Evolutionary conservation across 306 rosid genomes (phyloP).

Genomic region (Quillaja saponaria): DNA sequence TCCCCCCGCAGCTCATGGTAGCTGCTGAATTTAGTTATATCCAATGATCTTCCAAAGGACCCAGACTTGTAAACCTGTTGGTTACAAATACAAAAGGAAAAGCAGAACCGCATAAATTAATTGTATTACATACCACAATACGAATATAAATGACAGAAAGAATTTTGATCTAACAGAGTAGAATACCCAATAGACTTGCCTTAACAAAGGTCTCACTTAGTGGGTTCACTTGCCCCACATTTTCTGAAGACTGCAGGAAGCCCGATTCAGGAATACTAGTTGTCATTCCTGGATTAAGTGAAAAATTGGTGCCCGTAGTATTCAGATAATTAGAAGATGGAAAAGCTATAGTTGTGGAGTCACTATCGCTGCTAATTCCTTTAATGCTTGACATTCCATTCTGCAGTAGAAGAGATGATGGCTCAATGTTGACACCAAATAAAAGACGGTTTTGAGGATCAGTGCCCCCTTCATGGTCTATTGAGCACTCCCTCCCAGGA

Average conservation of each 20-base stretch:
- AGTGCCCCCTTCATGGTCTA: constrained; percentile 75
- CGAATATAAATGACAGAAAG: neutral
- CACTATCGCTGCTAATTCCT: constrained; percentile 56
- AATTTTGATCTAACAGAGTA: neutral
- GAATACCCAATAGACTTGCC: constrained; percentile 47
- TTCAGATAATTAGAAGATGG: constrained; percentile 72
- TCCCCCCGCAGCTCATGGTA: constrained; percentile 88
- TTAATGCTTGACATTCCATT: constrained; percentile 73
- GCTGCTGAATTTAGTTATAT: constrained; percentile 90
- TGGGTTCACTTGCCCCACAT: constrained; percentile 62
- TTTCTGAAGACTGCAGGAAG: constrained; percentile 65
- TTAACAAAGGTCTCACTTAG: constrained; percentile 77
- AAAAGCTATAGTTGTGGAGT: constrained; percentile 56
- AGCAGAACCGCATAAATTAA: constrained; percentile 40
- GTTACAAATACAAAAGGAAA: constrained; percentile 31
- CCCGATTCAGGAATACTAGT: constrained; percentile 71
- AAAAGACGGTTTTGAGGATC: constrained; percentile 88
- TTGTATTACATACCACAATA: neutral
- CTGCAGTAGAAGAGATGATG: constrained; percentile 77
- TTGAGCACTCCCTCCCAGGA: constrained; percentile 87
- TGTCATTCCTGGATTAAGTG: constrained; percentile 58
- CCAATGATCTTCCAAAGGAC: constrained; percentile 84
- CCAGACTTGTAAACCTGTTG: constrained; percentile 79
- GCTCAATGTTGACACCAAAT: constrained; percentile 89
- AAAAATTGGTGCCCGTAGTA: constrained; percentile 53